Evolutionary conservation across 257 asterid species (phyloP).

Genomic region (Jaltomata sinuosa): DNA sequence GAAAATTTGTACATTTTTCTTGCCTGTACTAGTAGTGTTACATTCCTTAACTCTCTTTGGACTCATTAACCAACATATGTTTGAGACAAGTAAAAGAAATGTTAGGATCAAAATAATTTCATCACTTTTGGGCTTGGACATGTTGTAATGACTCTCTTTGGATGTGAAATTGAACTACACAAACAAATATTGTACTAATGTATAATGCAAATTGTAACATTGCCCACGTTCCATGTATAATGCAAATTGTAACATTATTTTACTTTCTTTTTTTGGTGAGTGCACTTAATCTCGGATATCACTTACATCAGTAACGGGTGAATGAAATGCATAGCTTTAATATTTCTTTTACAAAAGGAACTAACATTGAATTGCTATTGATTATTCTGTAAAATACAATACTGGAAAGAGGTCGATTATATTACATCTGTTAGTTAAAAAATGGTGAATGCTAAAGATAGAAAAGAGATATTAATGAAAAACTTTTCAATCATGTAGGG

Average conservation of each 20-base stretch:
- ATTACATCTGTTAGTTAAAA: not conserved
- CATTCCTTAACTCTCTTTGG: not conserved
- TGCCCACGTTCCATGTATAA: not conserved
- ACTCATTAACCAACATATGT: not conserved
- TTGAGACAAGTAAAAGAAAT: not conserved
- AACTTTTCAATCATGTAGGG: not conserved
- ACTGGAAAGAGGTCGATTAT: not conserved
- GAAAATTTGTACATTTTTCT: conserved; percentile 26
- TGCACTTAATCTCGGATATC: not conserved
- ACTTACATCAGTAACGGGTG: not conserved
- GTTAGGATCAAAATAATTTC: not conserved
- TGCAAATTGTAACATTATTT: not conserved
- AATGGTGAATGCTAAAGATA: not conserved
- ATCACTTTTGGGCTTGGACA: not conserved
- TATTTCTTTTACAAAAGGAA: not conserved
- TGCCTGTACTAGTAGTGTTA: not conserved
- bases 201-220: too few relatives aligned
- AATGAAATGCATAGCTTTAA: not conserved
- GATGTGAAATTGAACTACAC: not conserved
- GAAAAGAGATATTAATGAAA: not conserved
- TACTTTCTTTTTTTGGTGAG: not conserved
- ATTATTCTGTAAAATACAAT: not conserved
- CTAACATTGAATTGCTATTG: not conserved
- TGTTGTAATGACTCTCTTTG: not conserved
- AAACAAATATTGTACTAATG: not conserved